Base-by-base conservation (phyloP, 1,284 basidiomycete genomes). In the Cutaneotrichosporon arboriforme region DNA sequence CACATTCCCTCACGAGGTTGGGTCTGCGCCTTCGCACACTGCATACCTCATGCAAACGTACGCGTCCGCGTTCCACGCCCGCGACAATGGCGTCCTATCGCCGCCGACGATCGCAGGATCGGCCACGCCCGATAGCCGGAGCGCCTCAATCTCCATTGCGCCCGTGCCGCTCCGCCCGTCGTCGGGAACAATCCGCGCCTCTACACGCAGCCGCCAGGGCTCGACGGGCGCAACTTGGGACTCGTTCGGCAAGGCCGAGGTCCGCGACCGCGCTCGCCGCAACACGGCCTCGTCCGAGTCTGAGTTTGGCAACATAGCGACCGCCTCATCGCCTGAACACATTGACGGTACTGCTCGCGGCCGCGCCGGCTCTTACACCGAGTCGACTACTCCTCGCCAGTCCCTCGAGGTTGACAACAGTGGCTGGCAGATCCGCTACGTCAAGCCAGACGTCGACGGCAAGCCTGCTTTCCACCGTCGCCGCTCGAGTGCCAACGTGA, bases 381-480 rank as follows among this genome's bases (percentile, higher is more conserved):
- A 65, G 40, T 55, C 41, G 47, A 31, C 26, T 31, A 73, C 71
- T 3, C 71, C 71, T 18, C 68, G 62, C 52, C 68, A 71, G 58
- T 62, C 59, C 17, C 58, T 73, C 21, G 65, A 69, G 43, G 51
- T 59, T 35, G 60, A 62, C 36, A 58, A 64, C 20, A 62, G 65
- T 12, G 55, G 60, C 20, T 72, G 70, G 70, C 63, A 64, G 54
- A 61, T 70, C 54, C 61, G 60, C 42, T 69, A 69, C 53, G 35
- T 46, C 17, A 35, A 42, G n/a, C 33, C 38, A 9, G 21, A 26
- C 14, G 26, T 39, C 22, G 31, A 17, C 31, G 43, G 17, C 17
- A 5, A 31, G n/a, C n/a, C n/a, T n/a, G n/a, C n/a, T n/a, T n/a
- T n/a, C 26, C 43, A 35, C 14, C 43, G 31, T n/a, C 26, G 31